A percentile compares a stretch with the other conserved stretches of the same genome.
phyloP scores from a whole-genome alignment of 2,329 filamentous ascomycete genomes.

The Fusarium gaditjirri region DNA sequence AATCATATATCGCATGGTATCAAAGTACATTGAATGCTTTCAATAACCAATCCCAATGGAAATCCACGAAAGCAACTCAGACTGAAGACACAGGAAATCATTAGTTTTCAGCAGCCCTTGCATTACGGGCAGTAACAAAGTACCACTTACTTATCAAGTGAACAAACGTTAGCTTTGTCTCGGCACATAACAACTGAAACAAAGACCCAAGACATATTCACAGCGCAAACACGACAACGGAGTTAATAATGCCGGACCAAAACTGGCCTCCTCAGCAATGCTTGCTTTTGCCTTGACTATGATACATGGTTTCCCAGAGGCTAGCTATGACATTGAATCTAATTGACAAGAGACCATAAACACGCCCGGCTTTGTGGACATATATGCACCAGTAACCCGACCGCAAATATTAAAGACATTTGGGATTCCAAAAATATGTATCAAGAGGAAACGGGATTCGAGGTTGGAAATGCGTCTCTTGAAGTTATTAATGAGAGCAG shows the following conservation, averaged over 20 bases:
- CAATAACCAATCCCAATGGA: neutral
- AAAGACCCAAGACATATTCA: neutral
- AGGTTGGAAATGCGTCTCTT: slow-evolving; percentile 41
- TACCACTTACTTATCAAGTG: neutral
- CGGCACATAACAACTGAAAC: neutral
- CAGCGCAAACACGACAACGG: neutral
- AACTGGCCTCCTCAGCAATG: slow-evolving; percentile 53
- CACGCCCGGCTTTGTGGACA: slow-evolving; percentile 45
- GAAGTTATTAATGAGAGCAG: slow-evolving; percentile 25
- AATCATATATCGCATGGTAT: too few species aligned
- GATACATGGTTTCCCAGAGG: slow-evolving; percentile 38
- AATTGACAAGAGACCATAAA: slow-evolving; percentile 53
- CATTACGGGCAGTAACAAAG: neutral
- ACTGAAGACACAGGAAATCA: neutral
- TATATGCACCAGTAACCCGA: neutral
- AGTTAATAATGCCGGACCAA: slow-evolving; percentile 49
- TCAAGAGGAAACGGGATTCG: slow-evolving; percentile 37
- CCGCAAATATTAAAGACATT: slow-evolving; percentile 4
- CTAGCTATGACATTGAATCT: slow-evolving; percentile 42
- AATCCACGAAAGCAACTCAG: neutral
- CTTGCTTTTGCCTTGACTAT: slow-evolving; percentile 46
- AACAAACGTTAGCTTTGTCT: slow-evolving; percentile 1
- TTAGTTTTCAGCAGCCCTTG: neutral
- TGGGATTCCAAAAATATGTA: slow-evolving; percentile 14
- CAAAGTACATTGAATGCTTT: neutral